These are phyloP conservation scores for Iris pallida DNA, from an alignment of 116 monocot genomes.

Conservation along the genomic window DNA sequence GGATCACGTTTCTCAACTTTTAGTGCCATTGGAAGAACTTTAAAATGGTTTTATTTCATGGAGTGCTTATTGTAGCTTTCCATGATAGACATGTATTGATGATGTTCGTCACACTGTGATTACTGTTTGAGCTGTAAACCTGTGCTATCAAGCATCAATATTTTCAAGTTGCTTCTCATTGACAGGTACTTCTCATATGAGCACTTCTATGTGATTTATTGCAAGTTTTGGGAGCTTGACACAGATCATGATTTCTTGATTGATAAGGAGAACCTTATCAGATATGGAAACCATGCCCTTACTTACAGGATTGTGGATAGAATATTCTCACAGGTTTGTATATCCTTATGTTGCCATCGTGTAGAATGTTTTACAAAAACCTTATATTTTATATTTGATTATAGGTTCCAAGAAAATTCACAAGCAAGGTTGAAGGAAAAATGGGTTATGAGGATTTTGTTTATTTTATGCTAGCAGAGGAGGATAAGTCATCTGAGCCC, in stretches of 20 bases:
- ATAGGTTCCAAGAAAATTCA: constrained; percentile 70
- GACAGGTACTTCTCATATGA: constrained; percentile 82
- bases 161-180: constrained; percentile 5
- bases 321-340: constrained; percentile 71
- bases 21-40: background rate
- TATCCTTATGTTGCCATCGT: background rate
- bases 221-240: constrained; percentile 75
- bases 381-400: background rate
- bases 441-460: constrained; percentile 94
- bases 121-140: no score
- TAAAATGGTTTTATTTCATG: no score
- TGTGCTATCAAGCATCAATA: no score
- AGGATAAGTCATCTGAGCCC: constrained; percentile 77
- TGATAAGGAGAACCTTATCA: constrained; percentile 77
- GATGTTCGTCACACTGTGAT: no score
- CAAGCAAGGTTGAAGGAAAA: constrained; percentile 66
- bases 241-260: constrained; percentile 70
- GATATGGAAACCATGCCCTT: constrained; percentile 80
- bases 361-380: background rate
- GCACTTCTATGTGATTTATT: constrained; percentile 88
- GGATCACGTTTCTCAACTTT: background rate
- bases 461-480: constrained; percentile 76
- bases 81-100: no score
- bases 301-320: constrained; percentile 84
- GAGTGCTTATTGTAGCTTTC: no score